phyloP scores from a whole-genome alignment of 305 asterid species.

The Fraxinus xanthoxyloides region DNA sequence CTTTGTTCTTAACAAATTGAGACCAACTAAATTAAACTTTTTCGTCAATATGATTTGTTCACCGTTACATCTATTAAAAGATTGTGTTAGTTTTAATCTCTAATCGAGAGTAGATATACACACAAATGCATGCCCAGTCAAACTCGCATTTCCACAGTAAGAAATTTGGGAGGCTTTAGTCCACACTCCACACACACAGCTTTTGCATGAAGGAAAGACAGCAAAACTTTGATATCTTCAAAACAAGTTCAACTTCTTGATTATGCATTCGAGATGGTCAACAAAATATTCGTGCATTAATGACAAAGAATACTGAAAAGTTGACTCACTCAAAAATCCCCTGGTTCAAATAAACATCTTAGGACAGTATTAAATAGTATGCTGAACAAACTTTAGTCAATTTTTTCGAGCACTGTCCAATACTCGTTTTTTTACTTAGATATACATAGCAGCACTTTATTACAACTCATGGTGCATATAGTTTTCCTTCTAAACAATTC shows the following conservation, averaged over 20 bases:
- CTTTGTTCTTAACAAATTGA: not conserved
- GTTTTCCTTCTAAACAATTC: slow-evolving; percentile 16
- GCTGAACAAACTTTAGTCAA: not conserved
- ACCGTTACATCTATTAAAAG: not conserved
- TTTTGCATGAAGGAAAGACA: slow-evolving; percentile 27
- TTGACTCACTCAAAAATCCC: not conserved
- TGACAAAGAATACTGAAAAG: not conserved
- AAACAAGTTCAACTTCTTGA: not conserved
- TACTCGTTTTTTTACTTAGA: not conserved
- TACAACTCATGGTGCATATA: slow-evolving; percentile 3
- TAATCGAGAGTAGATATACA: not conserved
- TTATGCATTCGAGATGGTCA: not conserved
- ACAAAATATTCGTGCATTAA: not conserved
- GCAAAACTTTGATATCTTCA: slow-evolving; percentile 25
- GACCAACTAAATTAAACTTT: not conserved
- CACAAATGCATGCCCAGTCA: not conserved
- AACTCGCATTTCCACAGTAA: not conserved
- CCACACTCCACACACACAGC: slow-evolving; percentile 5
- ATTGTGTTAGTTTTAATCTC: not conserved
- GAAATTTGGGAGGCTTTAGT: not conserved
- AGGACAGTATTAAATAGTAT: not conserved
- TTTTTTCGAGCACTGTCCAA: not conserved
- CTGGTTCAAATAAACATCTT: too few species aligned
- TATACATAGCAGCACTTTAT: not conserved
- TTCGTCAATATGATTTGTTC: not conserved